Evolutionary conservation across 805 yeast species (phyloP), one percentile per base, ranked within the genome.

Genomic region (Monosporozyma solicola): DNA sequence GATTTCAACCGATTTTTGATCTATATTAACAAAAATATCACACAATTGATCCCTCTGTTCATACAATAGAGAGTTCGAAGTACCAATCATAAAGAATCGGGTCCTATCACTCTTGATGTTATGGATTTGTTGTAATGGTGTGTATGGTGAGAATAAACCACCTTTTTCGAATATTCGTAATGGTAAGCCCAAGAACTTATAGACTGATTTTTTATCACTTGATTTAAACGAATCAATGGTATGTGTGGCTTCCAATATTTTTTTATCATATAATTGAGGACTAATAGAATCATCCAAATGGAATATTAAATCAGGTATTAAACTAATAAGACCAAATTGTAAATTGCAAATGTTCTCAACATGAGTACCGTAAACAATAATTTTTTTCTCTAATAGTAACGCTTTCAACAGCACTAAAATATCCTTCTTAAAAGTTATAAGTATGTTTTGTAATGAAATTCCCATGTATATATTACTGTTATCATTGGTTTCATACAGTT

Each of bases 41-140:
- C 88, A 82, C 51, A 80, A 68, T 50, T 75, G 78, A 1, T 71
- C 63, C 53, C 80, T 80, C 56, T 83, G 88, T 61, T 83, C 84
- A 47, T 86, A 70, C 44, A 94, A 73, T 41, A 94, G 72, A 43
- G 91, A 82, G 69, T 94, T 94, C 4, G 97, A 90, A 44, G 95
- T 84, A 0, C 99, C 99, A 49, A 88, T 78, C 63, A 87, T 71
- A 59, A 81, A 94, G 64, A 82, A 82, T 37, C 76, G 72, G 0
- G 91, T 78, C 50, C 76, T 78, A 1, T 73, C 71, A 22, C 78
- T 75, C 33, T 73, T 74, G 51, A 94, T 73, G 59, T 86, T 90
- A 51, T 85, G 86, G 53, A 92, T 72, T 64, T 92, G 98, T 67
- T 92, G 99, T 52, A 94, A 72, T 0, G 98, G 95, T n/a, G 91